Evolutionary conservation across 208 protist species (phyloP), one percentile per base, ranked within the genome.

Genomic region (Leishmania arabica): DNA sequence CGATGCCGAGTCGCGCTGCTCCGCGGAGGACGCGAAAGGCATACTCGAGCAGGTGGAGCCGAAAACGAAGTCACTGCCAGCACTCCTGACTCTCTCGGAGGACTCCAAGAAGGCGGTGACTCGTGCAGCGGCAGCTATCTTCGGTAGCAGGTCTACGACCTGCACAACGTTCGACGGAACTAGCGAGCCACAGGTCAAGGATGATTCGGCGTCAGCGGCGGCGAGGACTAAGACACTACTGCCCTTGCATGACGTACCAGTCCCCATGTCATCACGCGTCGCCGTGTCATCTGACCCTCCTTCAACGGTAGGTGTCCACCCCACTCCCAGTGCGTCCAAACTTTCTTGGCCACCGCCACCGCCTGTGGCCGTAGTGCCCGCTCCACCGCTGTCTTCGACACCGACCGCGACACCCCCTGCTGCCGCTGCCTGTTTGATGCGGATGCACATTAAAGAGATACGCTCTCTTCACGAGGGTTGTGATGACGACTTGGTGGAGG

Each of bases 371-470:
- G 9, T 45, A 21, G 75, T 79, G 13, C 75, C 75, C 40, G 0
- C 42, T 76, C 69, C 51, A 15, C 69, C 56, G 45, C 7, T 34
- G 42, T 60, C 42, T 0, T 6, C 54, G 56, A 53, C 9, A n/a
- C 68, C 68, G 9, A 9, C 27, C 27, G 3, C 71, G 13, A 9
- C 49, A 3, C 31, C 71, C 27, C 9, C n/a, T 40, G n/a, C 72
- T 11, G 1, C 58, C 6, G n/a, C 34, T 7, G 24, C 62, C 1
- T 27, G 7, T 34, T 34, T 54, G 19, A 70, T 65, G 11, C 17
- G 49, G 1, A 65, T 94, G 37, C 82, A 79, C 72, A 83, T 93
- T 15, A 90, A 89, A 75, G 81, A 87, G 58, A 77, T 83, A 11
- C 72, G 64, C n/a, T 78, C 88, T 60, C 75, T 92, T 17, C 40